A percentile compares a stretch with the other conserved stretches of the same genome.
These are phyloP conservation scores for Haplosporangium sp. DNA, from an alignment of 371 early-diverging fungal species.

Conservation along the genomic window DNA sequence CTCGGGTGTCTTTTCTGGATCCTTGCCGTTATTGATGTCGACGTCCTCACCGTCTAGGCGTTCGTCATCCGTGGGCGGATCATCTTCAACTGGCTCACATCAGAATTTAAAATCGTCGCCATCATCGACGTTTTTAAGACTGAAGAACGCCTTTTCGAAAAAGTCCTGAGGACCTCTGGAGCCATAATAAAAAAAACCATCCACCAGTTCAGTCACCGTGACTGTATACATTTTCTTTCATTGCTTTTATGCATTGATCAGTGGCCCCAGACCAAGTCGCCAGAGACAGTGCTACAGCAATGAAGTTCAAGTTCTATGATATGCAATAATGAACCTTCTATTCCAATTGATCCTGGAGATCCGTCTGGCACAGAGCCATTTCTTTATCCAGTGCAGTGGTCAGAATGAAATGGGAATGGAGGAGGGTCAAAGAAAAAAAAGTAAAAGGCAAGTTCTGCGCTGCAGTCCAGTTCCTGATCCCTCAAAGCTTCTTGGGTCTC, in stretches of 20 bases:
- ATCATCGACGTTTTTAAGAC: slow-evolving; percentile 9
- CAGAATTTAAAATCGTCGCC: no score
- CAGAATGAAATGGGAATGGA: slow-evolving; percentile 7
- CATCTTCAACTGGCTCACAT: no score
- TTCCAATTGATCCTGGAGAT: slow-evolving; percentile 10
- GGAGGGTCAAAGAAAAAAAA: neutral
- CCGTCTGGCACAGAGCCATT: slow-evolving; percentile 5
- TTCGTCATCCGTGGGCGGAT: no score
- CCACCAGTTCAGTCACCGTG: no score
- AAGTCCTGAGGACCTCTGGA: neutral
- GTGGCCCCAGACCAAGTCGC: no score
- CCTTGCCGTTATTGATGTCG: no score
- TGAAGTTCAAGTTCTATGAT: no score
- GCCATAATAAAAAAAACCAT: neutral
- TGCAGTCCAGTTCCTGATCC: slow-evolving; percentile 44
- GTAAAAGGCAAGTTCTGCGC: neutral
- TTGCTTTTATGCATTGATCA: no score
- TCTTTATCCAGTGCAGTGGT: neutral
- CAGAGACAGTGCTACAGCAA: neutral
- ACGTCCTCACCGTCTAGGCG: no score
- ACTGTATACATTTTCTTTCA: no score
- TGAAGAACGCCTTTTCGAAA: slow-evolving; percentile 11
- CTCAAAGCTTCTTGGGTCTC: neutral
- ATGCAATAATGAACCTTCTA: neutral
- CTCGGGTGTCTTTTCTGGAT: no score